phyloP scores from a whole-genome alignment of 805 yeast genomes.

The Grigorovia jiainica region DNA sequence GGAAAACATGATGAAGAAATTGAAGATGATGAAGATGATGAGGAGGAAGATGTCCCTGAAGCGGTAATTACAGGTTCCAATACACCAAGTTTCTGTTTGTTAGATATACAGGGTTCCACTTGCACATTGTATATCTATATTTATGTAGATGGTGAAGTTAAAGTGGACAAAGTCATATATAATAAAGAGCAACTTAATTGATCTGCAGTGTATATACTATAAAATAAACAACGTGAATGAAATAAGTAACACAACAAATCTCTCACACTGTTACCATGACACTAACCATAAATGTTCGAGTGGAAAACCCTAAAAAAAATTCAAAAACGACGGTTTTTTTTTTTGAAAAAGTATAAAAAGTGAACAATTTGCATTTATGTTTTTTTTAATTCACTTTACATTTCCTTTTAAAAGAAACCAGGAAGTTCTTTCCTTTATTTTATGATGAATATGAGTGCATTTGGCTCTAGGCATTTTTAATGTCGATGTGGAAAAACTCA shows the following conservation, averaged over 20 bases:
- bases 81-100: slow-evolving; percentile 80
- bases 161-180: slow-evolving; percentile 78
- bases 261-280: too few relatives aligned
- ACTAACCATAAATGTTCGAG: too few relatives aligned
- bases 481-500: slow-evolving; percentile 97
- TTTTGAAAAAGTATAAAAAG: slow-evolving; percentile 13
- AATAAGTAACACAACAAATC: too few relatives aligned
- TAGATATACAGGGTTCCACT: slow-evolving; percentile 73
- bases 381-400: background rate
- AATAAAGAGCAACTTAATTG: slow-evolving; percentile 32
- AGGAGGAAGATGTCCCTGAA: slow-evolving; percentile 12
- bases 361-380: background rate
- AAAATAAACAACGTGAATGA: too few relatives aligned
- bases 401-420: slow-evolving; percentile 8
- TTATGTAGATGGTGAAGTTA: slow-evolving; percentile 68
- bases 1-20: slow-evolving; percentile 3
- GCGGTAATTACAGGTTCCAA: slow-evolving; percentile 25
- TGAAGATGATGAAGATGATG: slow-evolving; percentile 2
- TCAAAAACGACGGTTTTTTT: background rate
- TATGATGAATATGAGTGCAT: slow-evolving; percentile 96
- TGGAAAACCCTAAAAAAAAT: slow-evolving; percentile 1
- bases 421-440: slow-evolving; percentile 30
- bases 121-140: slow-evolving; percentile 84
- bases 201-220: too few relatives aligned
- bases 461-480: slow-evolving; percentile 86